Base-by-base conservation (phyloP, 208 protist genomes). In the Acanthamoeba royreba region DNA sequence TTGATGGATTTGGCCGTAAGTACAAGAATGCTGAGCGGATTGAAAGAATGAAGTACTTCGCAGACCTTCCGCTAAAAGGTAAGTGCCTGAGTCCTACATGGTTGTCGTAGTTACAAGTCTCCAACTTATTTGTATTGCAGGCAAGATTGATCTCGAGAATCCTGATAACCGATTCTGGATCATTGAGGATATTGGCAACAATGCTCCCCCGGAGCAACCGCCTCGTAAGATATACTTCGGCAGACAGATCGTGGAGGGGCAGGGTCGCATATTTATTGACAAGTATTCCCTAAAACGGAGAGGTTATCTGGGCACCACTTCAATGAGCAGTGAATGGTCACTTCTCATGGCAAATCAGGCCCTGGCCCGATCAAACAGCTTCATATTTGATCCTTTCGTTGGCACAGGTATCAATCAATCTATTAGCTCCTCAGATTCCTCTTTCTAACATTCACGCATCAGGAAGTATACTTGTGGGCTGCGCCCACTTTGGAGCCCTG, bases 281-380 rank as follows among this genome's bases (percentile, higher is more conserved):
- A 93, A 55, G 46, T 99, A 98, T 94, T 96, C 97, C 79, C 96
- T 99, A 9, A 96, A 97, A 58, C 94, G 93, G n/a, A 96, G 98
- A 11, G 96, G 96, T 33, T 99, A 99, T 96, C 97, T 99, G 89
- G 98, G 98, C 81, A 99, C 98, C 2, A 99, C 98, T 2, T 98
- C 98, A 38, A 99, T 99, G 98, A 97, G 98, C n/a, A 96, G 98
- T 38, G 98, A 99, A 94, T 97, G 98, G 85, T 97, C 98, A 2
- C 94, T 99, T 28, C 83, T 99, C 58, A 98, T 98, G 97, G 96
- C 96, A 42, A 99, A 99, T 94, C 81, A 98, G 83, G 97, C 96
- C n/a, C 58, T 96, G 25, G 97, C 98, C 25, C 52, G 91, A 2
- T 58, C 53, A 3, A 96, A 96, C 38, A 17, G 92, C 45, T 83